Conservation (phyloP, 2,329 filamentous ascomycete species). For the Hypoxylon sp. region DNA sequence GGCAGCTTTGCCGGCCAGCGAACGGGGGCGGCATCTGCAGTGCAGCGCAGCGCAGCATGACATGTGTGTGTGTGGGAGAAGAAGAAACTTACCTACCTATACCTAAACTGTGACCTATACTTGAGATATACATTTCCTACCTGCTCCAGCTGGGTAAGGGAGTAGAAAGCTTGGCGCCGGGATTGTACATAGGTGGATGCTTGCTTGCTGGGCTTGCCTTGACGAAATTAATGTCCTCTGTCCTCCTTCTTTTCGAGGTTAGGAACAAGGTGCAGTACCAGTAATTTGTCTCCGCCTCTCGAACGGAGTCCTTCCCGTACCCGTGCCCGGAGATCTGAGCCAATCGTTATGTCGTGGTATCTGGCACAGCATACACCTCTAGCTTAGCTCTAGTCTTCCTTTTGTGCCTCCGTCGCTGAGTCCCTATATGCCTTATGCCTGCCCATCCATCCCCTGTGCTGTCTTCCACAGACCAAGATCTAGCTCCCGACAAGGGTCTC, state of each 20-base stretch:
- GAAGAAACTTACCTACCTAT: neutral
- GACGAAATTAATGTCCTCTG: slow-evolving; percentile 35
- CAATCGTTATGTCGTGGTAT: slow-evolving; percentile 43
- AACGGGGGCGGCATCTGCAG: slow-evolving; percentile 35
- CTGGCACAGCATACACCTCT: slow-evolving; percentile 30
- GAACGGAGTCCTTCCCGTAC: slow-evolving; percentile 35
- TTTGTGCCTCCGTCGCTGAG: slow-evolving; percentile 19
- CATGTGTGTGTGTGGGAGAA: slow-evolving; percentile 3
- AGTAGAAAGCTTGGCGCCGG: neutral
- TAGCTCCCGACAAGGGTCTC: slow-evolving; percentile 44
- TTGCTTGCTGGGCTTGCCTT: slow-evolving; percentile 31
- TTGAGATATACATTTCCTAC: neutral
- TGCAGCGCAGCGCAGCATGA: slow-evolving; percentile 24
- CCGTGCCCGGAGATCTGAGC: slow-evolving; percentile 40
- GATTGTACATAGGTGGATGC: slow-evolving; percentile 29
- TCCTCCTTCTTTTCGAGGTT: slow-evolving; percentile 25
- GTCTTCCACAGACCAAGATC: slow-evolving; percentile 43
- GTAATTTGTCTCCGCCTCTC: slow-evolving; percentile 2
- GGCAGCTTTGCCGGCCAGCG: slow-evolving; percentile 40
- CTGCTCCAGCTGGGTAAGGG: neutral
- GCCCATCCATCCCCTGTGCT: neutral
- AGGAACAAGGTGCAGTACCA: slow-evolving; percentile 3
- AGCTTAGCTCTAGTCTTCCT: slow-evolving; percentile 21
- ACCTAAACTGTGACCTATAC: slow-evolving; percentile 1
- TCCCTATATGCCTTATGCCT: neutral